Conservation (phyloP, 257 asterid species). For the Solanum peruvianum region DNA sequence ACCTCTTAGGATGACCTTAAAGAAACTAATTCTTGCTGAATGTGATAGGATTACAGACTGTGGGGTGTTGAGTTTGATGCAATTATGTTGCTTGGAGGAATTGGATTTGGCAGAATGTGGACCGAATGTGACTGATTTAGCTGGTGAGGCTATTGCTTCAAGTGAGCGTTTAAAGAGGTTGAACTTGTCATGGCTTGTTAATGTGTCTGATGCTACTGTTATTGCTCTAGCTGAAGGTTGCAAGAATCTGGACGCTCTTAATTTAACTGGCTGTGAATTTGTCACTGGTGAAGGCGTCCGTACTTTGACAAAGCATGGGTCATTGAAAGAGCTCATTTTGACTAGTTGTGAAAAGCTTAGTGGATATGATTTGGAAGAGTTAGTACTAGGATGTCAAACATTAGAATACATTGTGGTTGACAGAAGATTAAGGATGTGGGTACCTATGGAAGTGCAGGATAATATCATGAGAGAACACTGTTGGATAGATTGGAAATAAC, state of each 20-base stretch:
- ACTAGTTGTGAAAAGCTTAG: background rate
- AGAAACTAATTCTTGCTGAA: constrained; percentile 11
- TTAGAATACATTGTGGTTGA: constrained; percentile 12
- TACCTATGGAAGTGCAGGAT: constrained; percentile 1
- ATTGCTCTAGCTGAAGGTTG: constrained; percentile 11
- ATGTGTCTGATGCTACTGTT: constrained; percentile 8
- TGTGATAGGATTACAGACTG: constrained; percentile 16
- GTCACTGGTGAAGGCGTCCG: constrained; percentile 5
- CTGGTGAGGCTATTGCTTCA: background rate
- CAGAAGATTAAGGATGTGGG: constrained; percentile 8
- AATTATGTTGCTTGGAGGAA: constrained; percentile 10
- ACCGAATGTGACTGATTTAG: constrained; percentile 7
- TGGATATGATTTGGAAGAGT: constrained; percentile 10
- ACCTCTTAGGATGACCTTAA: background rate
- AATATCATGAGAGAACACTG: constrained; percentile 2
- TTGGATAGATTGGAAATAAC: constrained; percentile 8
- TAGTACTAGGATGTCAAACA: constrained; percentile 13
- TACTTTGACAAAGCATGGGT: constrained; percentile 8
- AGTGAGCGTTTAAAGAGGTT: constrained; percentile 7
- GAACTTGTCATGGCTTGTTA: constrained; percentile 17
- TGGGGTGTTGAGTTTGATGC: constrained; percentile 11
- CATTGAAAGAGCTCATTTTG: constrained; percentile 12
- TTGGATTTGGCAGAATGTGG: constrained; percentile 16
- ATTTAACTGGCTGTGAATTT: constrained; percentile 15
- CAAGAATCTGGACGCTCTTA: constrained; percentile 6